Conservation (phyloP, 306 rosid species). For the Malus sylvestris region DNA sequence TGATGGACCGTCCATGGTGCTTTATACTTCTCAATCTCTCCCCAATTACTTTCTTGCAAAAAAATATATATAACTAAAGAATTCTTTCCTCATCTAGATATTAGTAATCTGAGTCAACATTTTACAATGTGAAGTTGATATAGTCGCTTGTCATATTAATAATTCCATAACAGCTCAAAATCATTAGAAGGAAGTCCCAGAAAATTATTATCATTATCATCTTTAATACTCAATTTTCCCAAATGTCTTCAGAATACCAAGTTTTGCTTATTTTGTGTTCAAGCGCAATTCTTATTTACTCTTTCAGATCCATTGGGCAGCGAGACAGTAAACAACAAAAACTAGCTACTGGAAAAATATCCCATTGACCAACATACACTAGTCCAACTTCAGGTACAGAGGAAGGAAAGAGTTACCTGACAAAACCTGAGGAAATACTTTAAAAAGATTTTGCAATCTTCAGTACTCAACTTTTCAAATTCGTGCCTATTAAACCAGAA, state of each 20-base stretch:
- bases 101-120: neutral
- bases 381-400: neutral
- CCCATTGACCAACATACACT: neutral
- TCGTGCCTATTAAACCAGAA: slow-evolving; percentile 39
- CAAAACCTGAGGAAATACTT: slow-evolving; percentile 53
- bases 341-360: neutral
- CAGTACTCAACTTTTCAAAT: slow-evolving; percentile 41
- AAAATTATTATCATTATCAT: neutral
- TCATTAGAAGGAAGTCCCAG: neutral
- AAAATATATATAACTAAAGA: neutral
- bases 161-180: neutral
- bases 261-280: neutral
- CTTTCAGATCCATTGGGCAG: neutral
- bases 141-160: neutral
- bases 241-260: neutral
- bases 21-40: neutral
- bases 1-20: neutral
- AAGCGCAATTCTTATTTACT: neutral
- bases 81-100: neutral
- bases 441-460: slow-evolving; percentile 50
- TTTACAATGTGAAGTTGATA: neutral
- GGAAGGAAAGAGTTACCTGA: slow-evolving; percentile 56
- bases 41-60: neutral
- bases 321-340: neutral
- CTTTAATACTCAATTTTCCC: neutral